Conservation (phyloP, 2,329 filamentous ascomycete species). For the Pestalotiopsis sp. region DNA sequence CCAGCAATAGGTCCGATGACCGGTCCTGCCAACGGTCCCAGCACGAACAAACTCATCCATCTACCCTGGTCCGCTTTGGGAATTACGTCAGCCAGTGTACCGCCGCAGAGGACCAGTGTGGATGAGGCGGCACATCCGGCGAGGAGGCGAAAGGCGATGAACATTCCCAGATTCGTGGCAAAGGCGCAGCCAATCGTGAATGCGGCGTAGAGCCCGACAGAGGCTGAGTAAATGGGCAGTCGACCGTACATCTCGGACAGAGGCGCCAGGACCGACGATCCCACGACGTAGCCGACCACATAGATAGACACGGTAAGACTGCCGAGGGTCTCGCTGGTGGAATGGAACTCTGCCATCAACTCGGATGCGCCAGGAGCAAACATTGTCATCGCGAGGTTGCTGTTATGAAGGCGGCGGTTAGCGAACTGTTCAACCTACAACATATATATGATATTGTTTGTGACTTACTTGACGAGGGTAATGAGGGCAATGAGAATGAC, state of each 20-base stretch:
- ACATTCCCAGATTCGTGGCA: conserved; percentile 20
- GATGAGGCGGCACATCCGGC: conserved; percentile 24
- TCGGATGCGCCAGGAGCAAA: conserved; percentile 10
- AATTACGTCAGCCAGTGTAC: conserved; percentile 17
- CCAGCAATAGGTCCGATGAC: conserved; percentile 49
- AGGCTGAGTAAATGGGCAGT: conserved; percentile 49
- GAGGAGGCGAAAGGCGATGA: conserved; percentile 30
- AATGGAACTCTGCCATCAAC: conserved; percentile 10
- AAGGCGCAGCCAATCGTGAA: conserved; percentile 32
- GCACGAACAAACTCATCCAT: conserved; percentile 40
- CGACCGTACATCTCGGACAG: conserved; percentile 64
- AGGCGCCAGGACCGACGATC: conserved; percentile 61
- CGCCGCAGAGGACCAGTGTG: conserved; percentile 17
- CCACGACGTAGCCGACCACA: conserved; percentile 28
- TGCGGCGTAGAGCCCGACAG: conserved; percentile 46
- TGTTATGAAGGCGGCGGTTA: background rate
- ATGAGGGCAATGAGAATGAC: background rate
- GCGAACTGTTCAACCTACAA: background rate
- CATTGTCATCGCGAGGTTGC: conserved; percentile 14
- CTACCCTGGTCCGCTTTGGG: conserved; percentile 45
- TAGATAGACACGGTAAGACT: conserved; percentile 11
- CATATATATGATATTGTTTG: no score
- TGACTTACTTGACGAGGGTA: background rate
- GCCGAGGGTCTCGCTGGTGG: background rate
- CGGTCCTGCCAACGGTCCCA: conserved; percentile 14